Evolutionary conservation across 1,139 yeast genomes (phyloP), one percentile per base, ranked within the genome.

Genomic region (Nematodospora anomalae): DNA sequence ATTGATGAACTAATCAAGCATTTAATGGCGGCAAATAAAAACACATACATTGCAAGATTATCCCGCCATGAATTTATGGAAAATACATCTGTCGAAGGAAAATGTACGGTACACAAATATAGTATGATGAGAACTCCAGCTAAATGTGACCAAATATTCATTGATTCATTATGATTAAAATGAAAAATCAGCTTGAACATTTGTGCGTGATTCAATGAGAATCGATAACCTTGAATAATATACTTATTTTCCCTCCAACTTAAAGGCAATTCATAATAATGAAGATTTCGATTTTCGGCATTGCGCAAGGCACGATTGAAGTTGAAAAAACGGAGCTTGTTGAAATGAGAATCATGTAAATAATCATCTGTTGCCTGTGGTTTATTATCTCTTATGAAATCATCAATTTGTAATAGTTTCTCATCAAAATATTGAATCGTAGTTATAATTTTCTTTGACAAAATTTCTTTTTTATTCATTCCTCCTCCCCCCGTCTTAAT

Each of bases 191-290:
- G 75, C 40, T 60, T 56, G 26, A 80, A 51, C 53, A 94, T 85
- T 41, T 74, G 71, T 4, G 54, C 37, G 55, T 85, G 92, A 33
- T 76, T 74, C 43, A 78, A 68, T 39, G 85, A 81, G 62, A 92
- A 92, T 45, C 97, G 67, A 64, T 92, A 92, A 1, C 97, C 97
- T 36, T 79, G 64, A 24, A 84, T 69, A 40, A 92, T 87, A 57
- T 77, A 89, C 41, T 89, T 82, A 63, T 92, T 92, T 58, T 90
- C 97, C 54, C 95, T 75, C 96, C 97, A 92, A 35, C 86, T 87
- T 45, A 82, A 76, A 1, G 98, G 98, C 35, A 92, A 67, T 57
- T 92, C 95, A 54, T 87, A 88, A 60, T 84, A 86, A 49, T 88
- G 89, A 35, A 92, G 63, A 41, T 82, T 74, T 36, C 81, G 59